phyloP scores from a whole-genome alignment of 805 yeast genomes.

The Lipomyces anomalus region DNA sequence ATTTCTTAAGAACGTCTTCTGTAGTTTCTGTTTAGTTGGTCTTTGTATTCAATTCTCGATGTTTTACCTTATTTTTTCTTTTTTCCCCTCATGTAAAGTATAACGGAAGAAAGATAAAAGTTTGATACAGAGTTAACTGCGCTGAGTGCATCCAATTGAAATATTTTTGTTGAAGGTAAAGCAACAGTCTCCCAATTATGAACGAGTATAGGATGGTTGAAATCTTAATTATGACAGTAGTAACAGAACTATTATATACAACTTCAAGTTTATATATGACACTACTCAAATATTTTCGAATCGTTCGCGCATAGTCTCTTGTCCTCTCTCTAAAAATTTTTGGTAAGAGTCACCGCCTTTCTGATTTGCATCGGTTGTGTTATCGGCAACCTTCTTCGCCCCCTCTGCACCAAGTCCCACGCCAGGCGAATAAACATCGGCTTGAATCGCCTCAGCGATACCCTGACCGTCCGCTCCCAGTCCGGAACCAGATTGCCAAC shows the following conservation, averaged over 20 bases:
- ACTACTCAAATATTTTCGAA: neutral
- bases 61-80: neutral
- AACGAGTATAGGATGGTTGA: too few relatives aligned
- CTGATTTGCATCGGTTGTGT: neutral
- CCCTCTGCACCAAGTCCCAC: conserved; percentile 20
- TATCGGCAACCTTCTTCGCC: conserved; percentile 1
- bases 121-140: too few relatives aligned
- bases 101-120: neutral
- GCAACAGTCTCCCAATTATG: too few relatives aligned
- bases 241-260: too few relatives aligned
- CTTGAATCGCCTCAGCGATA: conserved; percentile 10
- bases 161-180: too few relatives aligned
- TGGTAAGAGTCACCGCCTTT: neutral
- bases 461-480: conserved; percentile 62
- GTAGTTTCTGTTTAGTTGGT: neutral
- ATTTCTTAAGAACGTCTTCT: neutral
- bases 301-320: neutral
- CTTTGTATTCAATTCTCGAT: neutral
- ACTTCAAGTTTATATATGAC: too few relatives aligned
- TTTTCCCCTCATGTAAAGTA: neutral
- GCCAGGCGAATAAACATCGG: conserved; percentile 18
- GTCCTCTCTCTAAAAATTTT: neutral
- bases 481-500: conserved; percentile 85
- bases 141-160: too few relatives aligned
- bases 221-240: too few relatives aligned